Base-by-base conservation (phyloP, 305 asterid species). In the Fraxinus sp. region DNA sequence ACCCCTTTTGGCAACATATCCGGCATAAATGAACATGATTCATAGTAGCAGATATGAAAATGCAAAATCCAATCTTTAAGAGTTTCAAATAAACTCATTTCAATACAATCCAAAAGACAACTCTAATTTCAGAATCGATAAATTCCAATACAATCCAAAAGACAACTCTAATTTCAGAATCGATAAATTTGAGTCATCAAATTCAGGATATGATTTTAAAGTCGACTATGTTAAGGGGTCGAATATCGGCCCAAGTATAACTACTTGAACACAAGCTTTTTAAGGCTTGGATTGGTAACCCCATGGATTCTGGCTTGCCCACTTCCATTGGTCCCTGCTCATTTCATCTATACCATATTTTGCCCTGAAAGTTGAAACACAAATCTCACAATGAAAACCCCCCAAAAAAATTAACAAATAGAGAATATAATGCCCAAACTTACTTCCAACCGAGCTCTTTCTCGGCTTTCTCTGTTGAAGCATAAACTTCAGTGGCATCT, bases 281-380 rank as follows among this genome's bases (percentile, higher is more conserved):
- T 87, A 89, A 81, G 94, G 90, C 85, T 91, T 88, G 84, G 93
- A 81, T 77, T 84, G 88, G 86, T 94, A 93, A 1, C 97, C 98
- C 90, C 91, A 91, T 11, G 98, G 97, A 82, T 93, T 93, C 92
- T 91, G 93, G 91, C 96, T 90, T 86, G 97, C 97, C 97, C 97
- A 93, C 76, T 89, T 93, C 98, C 98, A 94, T 81, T 94, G 98
- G 81, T 94, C 97, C 89, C 94, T 88, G 87, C 97, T 93, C 98
- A 94, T 94, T 81, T 93, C 97, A 79, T 89, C 91, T 66, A 93
- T 85, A 70, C 89, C 90, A 32, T 93, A 93, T 82, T 92, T 93
- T 20, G 98, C 97, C 94, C 97, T 93, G 88, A 79, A 22, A 66
- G 9, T 71, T 10, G 44, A 71, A 32, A 14, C 8, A 14, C 44